Conservation (phyloP, 1,139 yeast genomes). For the Arxiozyma slooffiae region DNA sequence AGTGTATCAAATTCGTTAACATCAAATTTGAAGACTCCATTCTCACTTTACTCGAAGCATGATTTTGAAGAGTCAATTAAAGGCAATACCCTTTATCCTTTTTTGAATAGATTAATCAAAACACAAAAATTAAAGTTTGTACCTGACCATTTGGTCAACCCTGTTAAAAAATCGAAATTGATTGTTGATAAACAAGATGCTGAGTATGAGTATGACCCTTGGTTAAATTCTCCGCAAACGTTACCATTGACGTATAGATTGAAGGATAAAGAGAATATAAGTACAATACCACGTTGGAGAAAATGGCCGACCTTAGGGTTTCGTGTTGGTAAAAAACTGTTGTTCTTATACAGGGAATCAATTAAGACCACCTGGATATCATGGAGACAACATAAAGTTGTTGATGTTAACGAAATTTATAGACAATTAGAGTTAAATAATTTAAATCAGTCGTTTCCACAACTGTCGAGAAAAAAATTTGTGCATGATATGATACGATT, state of each 20-base stretch:
- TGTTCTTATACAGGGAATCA: slow-evolving; percentile 20
- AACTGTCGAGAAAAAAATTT: slow-evolving; percentile 16
- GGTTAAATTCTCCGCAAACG: slow-evolving; percentile 6
- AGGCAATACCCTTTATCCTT: slow-evolving; percentile 10
- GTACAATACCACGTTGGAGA: slow-evolving; percentile 24
- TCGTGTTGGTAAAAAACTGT: slow-evolving; percentile 18
- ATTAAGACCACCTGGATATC: slow-evolving; percentile 19
- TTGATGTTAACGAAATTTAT: not conserved
- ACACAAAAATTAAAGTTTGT: slow-evolving; percentile 7
- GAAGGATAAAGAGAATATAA: slow-evolving; percentile 15
- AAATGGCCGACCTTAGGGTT: slow-evolving; percentile 22
- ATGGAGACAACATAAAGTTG: slow-evolving; percentile 6
- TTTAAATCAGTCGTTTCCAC: slow-evolving; percentile 4
- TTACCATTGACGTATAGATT: slow-evolving; percentile 4
- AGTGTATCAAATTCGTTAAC: not conserved
- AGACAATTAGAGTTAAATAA: slow-evolving; percentile 3
- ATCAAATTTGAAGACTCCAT: not conserved
- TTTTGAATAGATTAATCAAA: slow-evolving; percentile 7
- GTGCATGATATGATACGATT: slow-evolving; percentile 19
- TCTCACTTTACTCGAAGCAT: slow-evolving; percentile 5
- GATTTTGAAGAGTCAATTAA: slow-evolving; percentile 8
- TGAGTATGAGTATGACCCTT: not conserved
- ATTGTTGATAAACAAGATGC: not conserved
- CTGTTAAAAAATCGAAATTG: not conserved
- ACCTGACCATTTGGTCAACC: not conserved